Base-by-base conservation (phyloP, 2,329 filamentous ascomycete genomes). In the Trichoderma oligosporum region DNA sequence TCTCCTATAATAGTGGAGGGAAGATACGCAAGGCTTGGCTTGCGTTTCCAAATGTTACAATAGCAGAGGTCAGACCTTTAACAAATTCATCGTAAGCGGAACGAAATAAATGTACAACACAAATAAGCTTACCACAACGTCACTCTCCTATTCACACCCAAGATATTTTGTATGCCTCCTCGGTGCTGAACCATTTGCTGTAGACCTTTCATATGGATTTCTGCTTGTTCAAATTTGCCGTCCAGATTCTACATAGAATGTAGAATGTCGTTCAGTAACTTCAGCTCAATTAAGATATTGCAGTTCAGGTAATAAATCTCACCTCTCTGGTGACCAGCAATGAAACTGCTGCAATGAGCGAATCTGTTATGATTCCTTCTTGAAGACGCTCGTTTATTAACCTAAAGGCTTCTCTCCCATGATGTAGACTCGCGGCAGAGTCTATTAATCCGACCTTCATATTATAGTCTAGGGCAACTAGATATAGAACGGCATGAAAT, bases 351-450 rank as follows among this genome's bases (percentile, higher is more conserved):
- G 49, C 49, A 35, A 44, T 44, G n/a, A 53, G 49, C 20, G 39
- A 44, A 9, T 53, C 49, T 14, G 27, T 53, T 31, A 53, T 44
- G 6, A 31, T 25, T 22, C 39, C 39, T 9, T 29, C 27, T 33
- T 53, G 27, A 5, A 53, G 18, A 27, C 38, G 35, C 20, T 53
- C 39, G 4, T 53, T 53, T 12, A 53, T 53, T 7, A 53, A 27
- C 11, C 38, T 18, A 16, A 53, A 53, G n/a, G 49, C 49, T 36
- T 53, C 49, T 53, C 49, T 44, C 22, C 49, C 49, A 27, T 53
- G 49, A 9, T 35, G 41, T 2, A 53, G 39, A 3, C 49, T 53
- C 12, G 38, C 49, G 7, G 49, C 27, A 44, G 49, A 53, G 11
- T 53, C 49, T 11, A 22, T 53, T 4, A 44, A 16, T 14, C 49